A percentile compares a stretch with the other conserved stretches of the same genome.
Evolutionary conservation across 2,329 filamentous ascomycete species (phyloP).

Genomic region (Fusarium xylarioides): DNA sequence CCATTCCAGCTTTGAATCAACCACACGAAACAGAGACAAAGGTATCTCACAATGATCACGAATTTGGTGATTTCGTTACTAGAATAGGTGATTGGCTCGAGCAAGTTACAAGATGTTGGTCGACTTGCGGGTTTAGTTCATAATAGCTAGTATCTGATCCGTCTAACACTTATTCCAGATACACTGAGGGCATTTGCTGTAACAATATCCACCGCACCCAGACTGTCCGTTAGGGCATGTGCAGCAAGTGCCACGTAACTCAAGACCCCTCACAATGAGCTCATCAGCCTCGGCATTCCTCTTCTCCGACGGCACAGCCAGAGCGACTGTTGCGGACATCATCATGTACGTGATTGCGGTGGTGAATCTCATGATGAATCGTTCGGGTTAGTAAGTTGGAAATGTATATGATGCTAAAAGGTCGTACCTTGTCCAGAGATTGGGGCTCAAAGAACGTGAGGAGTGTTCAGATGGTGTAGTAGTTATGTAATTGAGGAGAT

Average conservation of each 20-base stretch:
- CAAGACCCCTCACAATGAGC: not conserved
- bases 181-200: not conserved
- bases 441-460: accelerated
- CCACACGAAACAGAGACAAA: not conserved
- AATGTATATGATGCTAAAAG: too few relatives aligned
- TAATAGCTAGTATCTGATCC: not conserved
- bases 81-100: not conserved
- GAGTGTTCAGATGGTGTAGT: accelerated
- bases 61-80: not conserved
- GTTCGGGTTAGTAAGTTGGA: not conserved
- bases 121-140: accelerated
- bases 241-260: not conserved
- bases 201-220: not conserved
- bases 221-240: not conserved
- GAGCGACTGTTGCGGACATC: not conserved
- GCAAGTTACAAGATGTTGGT: too few relatives aligned
- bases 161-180: not conserved
- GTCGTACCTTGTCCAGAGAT: accelerated
- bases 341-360: not conserved
- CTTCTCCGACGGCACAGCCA: not conserved
- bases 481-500: accelerated
- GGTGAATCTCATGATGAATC: not conserved
- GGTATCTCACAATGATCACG: too few relatives aligned
- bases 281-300: not conserved
- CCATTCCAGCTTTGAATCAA: not conserved